A percentile compares a stretch with the other conserved stretches of the same genome.
phyloP scores from a whole-genome alignment of 805 yeast species.

The Ogataea glucozyma region DNA sequence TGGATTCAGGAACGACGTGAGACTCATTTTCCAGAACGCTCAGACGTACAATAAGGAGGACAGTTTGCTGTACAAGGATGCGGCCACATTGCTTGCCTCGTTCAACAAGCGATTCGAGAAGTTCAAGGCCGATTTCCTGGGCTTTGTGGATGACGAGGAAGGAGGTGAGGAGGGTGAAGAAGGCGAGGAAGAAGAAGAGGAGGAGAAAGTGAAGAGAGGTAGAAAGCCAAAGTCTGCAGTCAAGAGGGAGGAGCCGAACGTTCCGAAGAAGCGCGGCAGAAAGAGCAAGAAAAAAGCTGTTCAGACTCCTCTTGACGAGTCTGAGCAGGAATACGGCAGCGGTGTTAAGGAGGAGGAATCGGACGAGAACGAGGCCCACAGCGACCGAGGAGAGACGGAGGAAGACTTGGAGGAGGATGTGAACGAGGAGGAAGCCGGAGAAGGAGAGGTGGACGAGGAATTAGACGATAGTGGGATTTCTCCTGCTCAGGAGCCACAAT shows the following conservation, averaged over 20 bases:
- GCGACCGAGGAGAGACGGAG: neutral
- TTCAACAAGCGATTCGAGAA: constrained; percentile 45
- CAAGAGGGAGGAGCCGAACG: constrained; percentile 6
- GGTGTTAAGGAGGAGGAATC: constrained; percentile 2
- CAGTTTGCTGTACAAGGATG: constrained; percentile 71
- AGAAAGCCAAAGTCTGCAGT: constrained; percentile 2
- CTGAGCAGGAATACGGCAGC: constrained; percentile 6
- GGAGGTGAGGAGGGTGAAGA: constrained; percentile 14
- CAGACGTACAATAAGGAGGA: constrained; percentile 72
- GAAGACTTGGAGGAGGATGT: constrained; percentile 11
- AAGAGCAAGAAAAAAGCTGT: constrained; percentile 12
- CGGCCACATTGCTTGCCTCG: constrained; percentile 56
- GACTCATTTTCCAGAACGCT: constrained; percentile 76
- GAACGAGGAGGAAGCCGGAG: constrained; percentile 11
- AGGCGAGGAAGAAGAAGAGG: constrained; percentile 7
- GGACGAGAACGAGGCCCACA: neutral
- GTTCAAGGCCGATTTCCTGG: constrained; percentile 32
- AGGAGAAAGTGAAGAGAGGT: constrained; percentile 8
- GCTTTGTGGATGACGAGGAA: constrained; percentile 26
- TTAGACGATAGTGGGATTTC: constrained; percentile 10
- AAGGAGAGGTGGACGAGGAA: constrained; percentile 11
- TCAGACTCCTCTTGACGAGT: constrained; percentile 3
- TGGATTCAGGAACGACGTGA: constrained; percentile 58
- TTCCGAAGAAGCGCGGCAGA: constrained; percentile 10
- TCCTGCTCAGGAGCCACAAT: constrained; percentile 5